Conservation (phyloP, 2,329 filamentous ascomycete genomes). For the Emydomyces testavorans region DNA sequence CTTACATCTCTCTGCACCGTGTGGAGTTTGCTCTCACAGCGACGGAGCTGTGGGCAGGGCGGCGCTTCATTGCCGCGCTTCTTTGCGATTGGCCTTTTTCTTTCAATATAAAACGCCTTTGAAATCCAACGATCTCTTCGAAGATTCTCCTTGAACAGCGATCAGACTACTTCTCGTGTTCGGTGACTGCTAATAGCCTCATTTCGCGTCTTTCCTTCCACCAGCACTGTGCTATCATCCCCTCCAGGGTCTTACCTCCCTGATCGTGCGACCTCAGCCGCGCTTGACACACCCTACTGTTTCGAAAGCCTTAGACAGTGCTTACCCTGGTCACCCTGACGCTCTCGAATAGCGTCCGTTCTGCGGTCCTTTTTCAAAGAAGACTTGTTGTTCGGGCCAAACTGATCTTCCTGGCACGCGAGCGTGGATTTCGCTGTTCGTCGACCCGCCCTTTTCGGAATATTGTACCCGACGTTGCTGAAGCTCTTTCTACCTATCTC, state of each 20-base stretch:
- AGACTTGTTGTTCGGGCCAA: neutral
- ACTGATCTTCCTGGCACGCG: neutral
- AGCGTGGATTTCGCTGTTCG: neutral
- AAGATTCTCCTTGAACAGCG: neutral
- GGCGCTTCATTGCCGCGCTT: neutral
- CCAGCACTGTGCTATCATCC: neutral
- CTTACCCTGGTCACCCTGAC: constrained; percentile 7
- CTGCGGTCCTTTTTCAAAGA: neutral
- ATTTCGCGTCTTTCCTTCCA: constrained; percentile 9
- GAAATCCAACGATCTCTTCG: neutral
- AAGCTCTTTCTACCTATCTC: too few relatives aligned
- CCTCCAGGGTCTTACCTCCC: constrained; percentile 3
- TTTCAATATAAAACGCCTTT: constrained; percentile 4
- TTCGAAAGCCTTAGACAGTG: neutral
- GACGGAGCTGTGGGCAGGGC: neutral
- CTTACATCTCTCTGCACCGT: neutral
- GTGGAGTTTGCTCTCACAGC: constrained; percentile 4
- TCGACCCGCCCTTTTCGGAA: neutral
- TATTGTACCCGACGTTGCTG: too few relatives aligned
- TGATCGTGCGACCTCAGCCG: constrained; percentile 1
- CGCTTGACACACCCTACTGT: constrained; percentile 8
- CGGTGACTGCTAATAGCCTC: neutral
- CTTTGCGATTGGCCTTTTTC: neutral
- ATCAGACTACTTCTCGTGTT: neutral
- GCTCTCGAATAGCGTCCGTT: neutral